A percentile compares a stretch with the other conserved stretches of the same genome.
These are phyloP conservation scores for Lasiodiplodia citricola DNA, from an alignment of 2,329 filamentous ascomycete genomes.

Conservation along the genomic window DNA sequence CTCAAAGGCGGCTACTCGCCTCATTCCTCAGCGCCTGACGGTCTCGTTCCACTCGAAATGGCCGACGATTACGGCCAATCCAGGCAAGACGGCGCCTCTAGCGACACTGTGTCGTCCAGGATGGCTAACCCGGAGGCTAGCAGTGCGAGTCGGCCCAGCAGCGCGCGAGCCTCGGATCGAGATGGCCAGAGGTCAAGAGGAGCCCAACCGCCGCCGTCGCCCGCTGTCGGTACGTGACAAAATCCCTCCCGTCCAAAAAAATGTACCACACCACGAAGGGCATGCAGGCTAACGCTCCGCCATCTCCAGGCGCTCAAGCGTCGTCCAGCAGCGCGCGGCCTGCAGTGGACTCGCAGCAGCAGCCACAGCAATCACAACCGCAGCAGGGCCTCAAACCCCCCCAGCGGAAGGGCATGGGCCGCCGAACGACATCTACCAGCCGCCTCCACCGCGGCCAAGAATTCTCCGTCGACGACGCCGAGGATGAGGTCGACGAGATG, in stretches of 20 bases:
- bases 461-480: slow-evolving; percentile 90
- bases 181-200: slow-evolving; percentile 12
- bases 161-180: slow-evolving; percentile 17
- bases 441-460: slow-evolving; percentile 81
- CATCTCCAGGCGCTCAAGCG: background rate
- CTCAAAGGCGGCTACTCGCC: slow-evolving; percentile 8
- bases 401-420: slow-evolving; percentile 74
- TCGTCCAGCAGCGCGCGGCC: slow-evolving; percentile 6
- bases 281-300: slow-evolving; percentile 12
- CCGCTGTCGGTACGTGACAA: slow-evolving; percentile 13
- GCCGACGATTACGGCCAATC: slow-evolving; percentile 8
- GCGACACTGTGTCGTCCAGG: background rate
- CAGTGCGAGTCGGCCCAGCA: slow-evolving; percentile 13
- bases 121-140: slow-evolving; percentile 6
- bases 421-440: slow-evolving; percentile 75
- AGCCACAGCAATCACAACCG: slow-evolving; percentile 2
- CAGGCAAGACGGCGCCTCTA: background rate
- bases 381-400: slow-evolving; percentile 39
- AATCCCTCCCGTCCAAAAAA: slow-evolving; percentile 2
- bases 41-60: slow-evolving; percentile 18
- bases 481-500: slow-evolving; percentile 78
- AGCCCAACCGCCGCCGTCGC: slow-evolving; percentile 12
- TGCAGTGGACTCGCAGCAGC: background rate
- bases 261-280: slow-evolving; percentile 11
- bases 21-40: slow-evolving; percentile 20